A percentile compares a stretch with the other conserved stretches of the same genome.
These are phyloP conservation scores for Helichrysum umbraculigerum DNA, from an alignment of 129 eudicot species.

Conservation along the genomic window DNA sequence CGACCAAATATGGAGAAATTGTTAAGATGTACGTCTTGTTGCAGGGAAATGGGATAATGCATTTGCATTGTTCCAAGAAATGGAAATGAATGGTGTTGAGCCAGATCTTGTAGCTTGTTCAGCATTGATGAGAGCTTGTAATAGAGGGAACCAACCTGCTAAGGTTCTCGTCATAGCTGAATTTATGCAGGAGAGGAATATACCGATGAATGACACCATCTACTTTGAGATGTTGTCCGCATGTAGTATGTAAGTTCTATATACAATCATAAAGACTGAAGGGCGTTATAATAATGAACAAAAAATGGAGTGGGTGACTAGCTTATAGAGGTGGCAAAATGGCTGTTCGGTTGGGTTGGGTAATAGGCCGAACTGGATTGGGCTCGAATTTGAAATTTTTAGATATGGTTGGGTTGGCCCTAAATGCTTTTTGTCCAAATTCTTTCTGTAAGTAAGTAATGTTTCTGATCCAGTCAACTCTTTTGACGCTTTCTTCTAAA, in stretches of 20 bases:
- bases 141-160: constrained; percentile 68
- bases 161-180: constrained; percentile 70
- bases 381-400: not conserved
- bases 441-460: not conserved
- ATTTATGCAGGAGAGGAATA: constrained; percentile 67
- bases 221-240: constrained; percentile 82
- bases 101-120: constrained; percentile 93
- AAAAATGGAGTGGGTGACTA: not conserved
- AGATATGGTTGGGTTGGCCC: not conserved
- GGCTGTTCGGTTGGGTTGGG: not conserved
- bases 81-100: constrained; percentile 65
- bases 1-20: not conserved
- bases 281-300: not conserved
- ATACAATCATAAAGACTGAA: not conserved
- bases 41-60: constrained; percentile 88
- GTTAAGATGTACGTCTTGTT: constrained; percentile 19
- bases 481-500: not conserved
- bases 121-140: constrained; percentile 87
- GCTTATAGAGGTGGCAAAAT: constrained; percentile 1
- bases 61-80: constrained; percentile 69
- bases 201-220: constrained; percentile 67
- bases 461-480: not conserved
- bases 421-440: not conserved
- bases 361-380: not conserved
- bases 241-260: constrained; percentile 77